A percentile compares a stretch with the other conserved stretches of the same genome.
phyloP scores from a whole-genome alignment of 768 basidiomycete species.

The Hericium rajendrae region DNA sequence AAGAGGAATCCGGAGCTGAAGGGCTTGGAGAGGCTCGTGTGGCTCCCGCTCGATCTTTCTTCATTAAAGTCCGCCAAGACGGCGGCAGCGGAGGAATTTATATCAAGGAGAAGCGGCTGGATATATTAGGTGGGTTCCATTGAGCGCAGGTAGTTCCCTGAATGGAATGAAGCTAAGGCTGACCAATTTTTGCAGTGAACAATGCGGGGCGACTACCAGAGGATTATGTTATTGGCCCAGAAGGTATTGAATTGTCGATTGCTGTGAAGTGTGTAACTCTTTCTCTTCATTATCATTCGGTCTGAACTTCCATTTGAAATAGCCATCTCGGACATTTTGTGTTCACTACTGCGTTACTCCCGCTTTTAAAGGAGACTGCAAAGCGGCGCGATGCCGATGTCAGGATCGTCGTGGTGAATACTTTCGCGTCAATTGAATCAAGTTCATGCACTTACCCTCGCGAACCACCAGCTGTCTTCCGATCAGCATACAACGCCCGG shows the following conservation, averaged over 20 bases:
- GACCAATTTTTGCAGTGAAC: slow-evolving; percentile 29
- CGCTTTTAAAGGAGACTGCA: slow-evolving; percentile 22
- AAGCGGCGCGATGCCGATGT: slow-evolving; percentile 20
- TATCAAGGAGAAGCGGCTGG: slow-evolving; percentile 42
- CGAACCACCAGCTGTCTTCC: not conserved
- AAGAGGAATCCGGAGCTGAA: not conserved
- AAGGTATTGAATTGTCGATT: slow-evolving; percentile 28
- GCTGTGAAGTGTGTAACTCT: slow-evolving; percentile 30
- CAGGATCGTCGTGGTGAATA: slow-evolving; percentile 21
- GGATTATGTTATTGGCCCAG: slow-evolving; percentile 2
- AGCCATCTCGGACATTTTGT: slow-evolving; percentile 23
- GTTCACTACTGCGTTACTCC: slow-evolving; percentile 22
- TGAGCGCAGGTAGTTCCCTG: too few relatives aligned
- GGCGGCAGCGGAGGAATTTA: slow-evolving; percentile 41
- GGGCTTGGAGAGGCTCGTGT: slow-evolving; percentile 26
- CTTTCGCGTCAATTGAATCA: too few relatives aligned
- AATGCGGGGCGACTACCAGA: slow-evolving; percentile 33
- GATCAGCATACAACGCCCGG: not conserved
- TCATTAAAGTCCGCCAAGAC: slow-evolving; percentile 38
- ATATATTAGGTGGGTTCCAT: slow-evolving; percentile 51
- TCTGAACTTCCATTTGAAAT: not conserved
- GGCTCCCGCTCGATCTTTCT: slow-evolving; percentile 41
- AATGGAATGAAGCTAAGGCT: too few relatives aligned
- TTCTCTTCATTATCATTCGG: not conserved
- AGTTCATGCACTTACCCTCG: too few relatives aligned